Evolutionary conservation across 2,329 filamentous ascomycete genomes (phyloP).

Genomic region (Nothophoma quercina): DNA sequence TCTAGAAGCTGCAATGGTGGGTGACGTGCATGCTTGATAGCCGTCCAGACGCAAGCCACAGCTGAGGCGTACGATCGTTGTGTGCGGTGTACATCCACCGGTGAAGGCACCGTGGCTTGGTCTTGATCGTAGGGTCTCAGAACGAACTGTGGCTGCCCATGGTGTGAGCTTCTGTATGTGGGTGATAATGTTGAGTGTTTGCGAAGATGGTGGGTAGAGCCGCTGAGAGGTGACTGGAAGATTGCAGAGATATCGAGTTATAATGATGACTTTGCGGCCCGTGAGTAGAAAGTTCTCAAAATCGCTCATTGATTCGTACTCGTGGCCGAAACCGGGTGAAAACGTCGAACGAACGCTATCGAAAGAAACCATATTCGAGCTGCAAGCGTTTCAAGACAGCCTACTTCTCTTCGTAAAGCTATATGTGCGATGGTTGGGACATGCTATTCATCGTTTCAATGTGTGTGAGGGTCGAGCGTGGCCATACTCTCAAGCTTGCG

Average conservation of each 20-base stretch:
- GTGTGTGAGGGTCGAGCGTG: background rate
- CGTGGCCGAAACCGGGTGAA: background rate
- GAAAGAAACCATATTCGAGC: too few relatives aligned
- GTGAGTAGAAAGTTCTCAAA: conserved; percentile 5
- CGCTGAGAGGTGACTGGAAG: background rate
- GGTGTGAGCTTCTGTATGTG: too few relatives aligned
- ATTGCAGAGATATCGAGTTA: background rate
- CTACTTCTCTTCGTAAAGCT: too few relatives aligned
- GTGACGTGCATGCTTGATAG: background rate
- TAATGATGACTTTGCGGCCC: background rate
- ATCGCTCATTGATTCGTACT: conserved; percentile 1
- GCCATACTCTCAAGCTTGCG: background rate
- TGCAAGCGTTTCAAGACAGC: too few relatives aligned
- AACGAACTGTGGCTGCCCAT: too few relatives aligned
- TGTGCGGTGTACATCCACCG: background rate
- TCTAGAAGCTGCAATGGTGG: background rate
- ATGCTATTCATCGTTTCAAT: background rate
- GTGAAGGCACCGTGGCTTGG: too few relatives aligned
- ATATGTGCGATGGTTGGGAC: too few relatives aligned
- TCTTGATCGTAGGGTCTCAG: too few relatives aligned
- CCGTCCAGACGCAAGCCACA: background rate
- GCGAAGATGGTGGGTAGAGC: too few relatives aligned
- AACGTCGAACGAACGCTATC: background rate
- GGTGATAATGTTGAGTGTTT: too few relatives aligned
- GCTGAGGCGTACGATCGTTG: background rate